These are phyloP conservation scores for Stagonosporopsis chrysanthemi DNA, from an alignment of 2,329 filamentous ascomycete genomes.

Conservation along the genomic window DNA sequence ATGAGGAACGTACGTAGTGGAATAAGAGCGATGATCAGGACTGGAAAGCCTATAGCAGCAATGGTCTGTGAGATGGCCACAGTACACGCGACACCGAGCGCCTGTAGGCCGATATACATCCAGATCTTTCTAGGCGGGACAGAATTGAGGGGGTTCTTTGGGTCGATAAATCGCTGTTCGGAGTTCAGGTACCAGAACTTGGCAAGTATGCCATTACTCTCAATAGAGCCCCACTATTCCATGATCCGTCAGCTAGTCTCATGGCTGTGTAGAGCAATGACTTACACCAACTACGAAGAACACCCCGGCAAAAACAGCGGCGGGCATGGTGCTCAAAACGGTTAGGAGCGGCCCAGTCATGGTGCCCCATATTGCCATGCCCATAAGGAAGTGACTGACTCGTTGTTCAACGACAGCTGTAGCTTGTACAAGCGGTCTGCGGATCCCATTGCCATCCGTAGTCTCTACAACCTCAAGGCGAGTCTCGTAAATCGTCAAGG, in stretches of 20 bases:
- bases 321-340: slow-evolving; percentile 60
- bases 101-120: slow-evolving; percentile 59
- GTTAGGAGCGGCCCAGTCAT: slow-evolving; percentile 62
- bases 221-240: slow-evolving; percentile 51
- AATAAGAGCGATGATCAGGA: slow-evolving; percentile 64
- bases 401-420: slow-evolving; percentile 61
- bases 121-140: slow-evolving; percentile 55
- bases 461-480: slow-evolving; percentile 49
- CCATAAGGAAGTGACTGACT: slow-evolving; percentile 62
- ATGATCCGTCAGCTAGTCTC: neutral
- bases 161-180: slow-evolving; percentile 58
- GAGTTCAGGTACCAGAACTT: slow-evolving; percentile 58
- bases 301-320: slow-evolving; percentile 60
- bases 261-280: neutral
- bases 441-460: slow-evolving; percentile 52
- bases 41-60: slow-evolving; percentile 64
- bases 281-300: slow-evolving; percentile 63
- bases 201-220: slow-evolving; percentile 58
- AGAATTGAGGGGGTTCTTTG: slow-evolving; percentile 54
- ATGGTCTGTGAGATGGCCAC: slow-evolving; percentile 66
- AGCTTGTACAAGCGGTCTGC: slow-evolving; percentile 54
- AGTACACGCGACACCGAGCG: slow-evolving; percentile 57
- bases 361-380: slow-evolving; percentile 60
- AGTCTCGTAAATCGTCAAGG: slow-evolving; percentile 52
- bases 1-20: slow-evolving; percentile 59